Evolutionary conservation across 2,329 filamentous ascomycete species (phyloP), one percentile per base, ranked within the genome.

Genomic region (Aspergillus pseudoviridinutans): DNA sequence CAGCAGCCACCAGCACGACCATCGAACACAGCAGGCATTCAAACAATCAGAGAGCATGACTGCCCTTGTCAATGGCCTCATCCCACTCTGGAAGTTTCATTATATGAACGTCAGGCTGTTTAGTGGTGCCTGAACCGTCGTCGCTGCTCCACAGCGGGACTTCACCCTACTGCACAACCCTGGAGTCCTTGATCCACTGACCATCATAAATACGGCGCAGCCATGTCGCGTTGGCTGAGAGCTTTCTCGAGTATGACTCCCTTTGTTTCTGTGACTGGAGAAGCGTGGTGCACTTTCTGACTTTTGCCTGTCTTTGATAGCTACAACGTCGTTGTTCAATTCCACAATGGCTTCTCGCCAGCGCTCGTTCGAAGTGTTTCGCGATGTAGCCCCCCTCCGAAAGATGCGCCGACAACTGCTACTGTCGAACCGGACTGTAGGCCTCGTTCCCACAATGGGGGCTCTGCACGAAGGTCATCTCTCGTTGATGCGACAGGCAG

Each of bases 361-460:
- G 52, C 64, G 64, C 20, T 67, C 73, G 22, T 74, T 76, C 60
- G 64, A 74, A 58, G 70, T 97, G 67, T 89, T 96, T 71, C 90
- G 90, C 66, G 84, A 90, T 73, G 86, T 94, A 58, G 78, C 86
- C 14, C 80, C 85, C 10, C 79, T 96, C 53, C 89, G 91, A 42
- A 75, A 81, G 66, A 89, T 88, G 80, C 86, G 91, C 38, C 82
- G 79, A 24, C 82, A 86, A 44, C 85, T 92, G 59, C 77, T 86
- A 38, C 76, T 86, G 58, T 81, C 86, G 68, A 84, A 88, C 66
- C 85, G 88, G 57, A 87, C 87, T 49, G 87, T 99, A 57, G 91
- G 89, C 58, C 85, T 99, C 28, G 92, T 99, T 38, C 94, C 94
- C 1, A 99, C 94, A 32, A 97, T 99, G 94, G 94, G 94, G 61